Base-by-base conservation (phyloP, 1,284 basidiomycete species). In the Apiotrichum montevideense region DNA sequence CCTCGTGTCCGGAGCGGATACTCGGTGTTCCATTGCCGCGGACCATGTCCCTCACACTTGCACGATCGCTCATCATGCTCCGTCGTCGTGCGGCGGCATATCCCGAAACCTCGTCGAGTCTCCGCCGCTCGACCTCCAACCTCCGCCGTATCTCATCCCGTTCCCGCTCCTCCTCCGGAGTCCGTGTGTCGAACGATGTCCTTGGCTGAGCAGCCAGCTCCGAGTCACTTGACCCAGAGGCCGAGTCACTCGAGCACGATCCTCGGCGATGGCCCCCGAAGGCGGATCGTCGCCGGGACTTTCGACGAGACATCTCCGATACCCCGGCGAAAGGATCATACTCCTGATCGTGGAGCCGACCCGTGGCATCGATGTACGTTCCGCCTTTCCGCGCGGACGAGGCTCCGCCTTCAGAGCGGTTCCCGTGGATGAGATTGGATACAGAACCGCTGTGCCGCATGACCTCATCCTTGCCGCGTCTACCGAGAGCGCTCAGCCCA, bases 241-340 rank as follows among this genome's bases (percentile, higher is more conserved):
- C 54, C 7, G 40, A 43, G 1, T 43, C 53, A n/a, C 51, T 56
- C n/a, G 56, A 60, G 37, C 37, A 35, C 11, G 58, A 66, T 21
- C 64, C 62, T 45, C 70, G 54, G 34, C 66, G 56, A 40, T 68
- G 66, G 29, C 64, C 62, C 4, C 75, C 75, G 54, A 76, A 75
- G 3, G 74, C 75, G 14, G 67, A 67, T 14, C 69, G 56, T 37
- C 69, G 61, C 21, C 66, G 63, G 15, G 67, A 72, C 48, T 73
- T 73, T 4, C 66, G 64, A 40, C 72, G 51, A 9, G 70, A 67
- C 54, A 75, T 63, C 34, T 68, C 67, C 1, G 73, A 62, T 1
- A 77, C 71, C 35, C 69, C 69, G 7, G 66, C 70, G 55, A 77
- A 77, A 2, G 75, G 75, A 56, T 77, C 75, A 58, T 67, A 77